phyloP scores from a whole-genome alignment of 2,329 filamentous ascomycete genomes.

The Aspergillus quadrilineatus region DNA sequence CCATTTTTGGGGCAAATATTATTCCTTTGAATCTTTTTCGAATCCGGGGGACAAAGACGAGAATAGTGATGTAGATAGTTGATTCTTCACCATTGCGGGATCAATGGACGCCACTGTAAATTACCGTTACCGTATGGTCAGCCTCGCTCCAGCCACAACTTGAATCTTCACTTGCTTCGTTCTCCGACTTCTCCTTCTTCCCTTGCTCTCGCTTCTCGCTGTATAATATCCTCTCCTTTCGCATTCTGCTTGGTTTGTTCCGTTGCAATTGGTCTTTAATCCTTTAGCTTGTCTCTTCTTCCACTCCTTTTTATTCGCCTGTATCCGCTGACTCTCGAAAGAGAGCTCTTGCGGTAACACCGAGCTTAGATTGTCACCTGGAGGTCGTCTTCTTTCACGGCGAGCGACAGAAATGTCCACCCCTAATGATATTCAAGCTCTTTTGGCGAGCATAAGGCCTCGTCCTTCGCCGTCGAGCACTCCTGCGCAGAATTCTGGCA shows the following conservation, averaged over 20 bases:
- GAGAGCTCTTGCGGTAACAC: conserved; percentile 32
- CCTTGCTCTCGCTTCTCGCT: conserved; percentile 16
- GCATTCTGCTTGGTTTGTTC: neutral
- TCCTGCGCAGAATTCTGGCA: conserved; percentile 30
- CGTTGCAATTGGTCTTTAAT: conserved; percentile 13
- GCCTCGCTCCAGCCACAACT: conserved; percentile 22
- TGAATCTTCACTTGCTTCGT: conserved; percentile 25
- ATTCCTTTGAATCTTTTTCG: neutral
- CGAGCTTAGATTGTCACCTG: conserved; percentile 28
- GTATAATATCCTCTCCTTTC: conserved; percentile 16
- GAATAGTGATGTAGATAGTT: neutral
- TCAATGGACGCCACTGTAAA: neutral
- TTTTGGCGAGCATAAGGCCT: conserved; percentile 47
- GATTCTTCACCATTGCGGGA: neutral
- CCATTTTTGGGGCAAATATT: neutral
- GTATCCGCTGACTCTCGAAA: conserved; percentile 28
- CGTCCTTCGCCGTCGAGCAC: conserved; percentile 37
- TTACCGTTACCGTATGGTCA: neutral
- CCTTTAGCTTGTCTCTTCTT: conserved; percentile 1
- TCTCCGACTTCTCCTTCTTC: conserved; percentile 18
- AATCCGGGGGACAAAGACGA: neutral
- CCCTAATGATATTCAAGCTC: conserved; percentile 47
- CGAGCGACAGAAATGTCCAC: conserved; percentile 49
- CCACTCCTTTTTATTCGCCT: conserved; percentile 12
- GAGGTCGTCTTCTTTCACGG: conserved; percentile 30